These are phyloP conservation scores for Macrophomina pseudophaseolina DNA, from an alignment of 2,329 filamentous ascomycete species.

Conservation along the genomic window DNA sequence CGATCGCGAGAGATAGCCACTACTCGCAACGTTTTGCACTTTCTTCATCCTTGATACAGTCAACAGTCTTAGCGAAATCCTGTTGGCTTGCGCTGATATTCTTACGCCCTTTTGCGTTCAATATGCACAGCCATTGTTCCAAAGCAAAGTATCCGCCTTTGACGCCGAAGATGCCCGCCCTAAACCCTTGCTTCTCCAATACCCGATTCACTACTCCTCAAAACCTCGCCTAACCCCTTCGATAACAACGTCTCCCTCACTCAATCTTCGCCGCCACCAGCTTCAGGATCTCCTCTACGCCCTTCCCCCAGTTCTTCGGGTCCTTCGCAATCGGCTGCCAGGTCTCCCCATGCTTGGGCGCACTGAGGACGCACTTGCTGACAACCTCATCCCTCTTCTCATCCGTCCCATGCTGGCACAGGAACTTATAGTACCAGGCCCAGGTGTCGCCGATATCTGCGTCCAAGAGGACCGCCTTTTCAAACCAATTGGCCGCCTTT, in stretches of 20 bases:
- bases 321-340: slow-evolving; percentile 90
- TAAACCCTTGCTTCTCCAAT: too few relatives aligned
- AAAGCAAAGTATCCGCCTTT: too few relatives aligned
- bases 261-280: slow-evolving; percentile 69
- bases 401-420: slow-evolving; percentile 88
- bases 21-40: too few relatives aligned
- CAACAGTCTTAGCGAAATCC: too few relatives aligned
- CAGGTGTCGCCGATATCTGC: slow-evolving; percentile 89
- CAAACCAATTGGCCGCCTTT: slow-evolving; percentile 96
- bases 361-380: slow-evolving; percentile 77
- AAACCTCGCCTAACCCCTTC: too few relatives aligned
- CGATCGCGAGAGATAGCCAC: too few relatives aligned
- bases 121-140: too few relatives aligned
- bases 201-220: too few relatives aligned
- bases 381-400: slow-evolving; percentile 90
- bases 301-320: slow-evolving; percentile 76
- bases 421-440: slow-evolving; percentile 98
- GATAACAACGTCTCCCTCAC: background rate
- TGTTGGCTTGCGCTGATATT: too few relatives aligned
- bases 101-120: too few relatives aligned
- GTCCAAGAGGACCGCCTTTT: slow-evolving; percentile 89
- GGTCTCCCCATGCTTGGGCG: slow-evolving; percentile 89
- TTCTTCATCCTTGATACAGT: too few relatives aligned
- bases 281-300: slow-evolving; percentile 80
- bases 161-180: too few relatives aligned